phyloP scores from a whole-genome alignment of 1,284 basidiomycete species.

The Sphaerobolus stellatus region DNA sequence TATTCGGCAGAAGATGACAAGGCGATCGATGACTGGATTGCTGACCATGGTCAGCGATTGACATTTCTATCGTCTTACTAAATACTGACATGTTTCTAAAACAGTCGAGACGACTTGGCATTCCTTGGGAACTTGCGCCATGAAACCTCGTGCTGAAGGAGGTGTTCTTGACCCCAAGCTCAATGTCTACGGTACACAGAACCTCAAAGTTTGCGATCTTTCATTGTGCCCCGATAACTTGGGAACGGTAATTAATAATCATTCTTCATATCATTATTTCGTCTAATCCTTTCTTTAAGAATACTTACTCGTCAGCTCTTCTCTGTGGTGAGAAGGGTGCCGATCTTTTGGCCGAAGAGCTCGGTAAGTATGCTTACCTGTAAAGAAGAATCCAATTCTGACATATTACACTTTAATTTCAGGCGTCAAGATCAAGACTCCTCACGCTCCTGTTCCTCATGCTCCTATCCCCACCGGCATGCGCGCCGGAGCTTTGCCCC shows the following conservation, averaged over 20 bases:
- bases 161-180: conserved; percentile 74
- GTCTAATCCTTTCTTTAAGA: neutral
- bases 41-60: conserved; percentile 28
- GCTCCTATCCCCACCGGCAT: conserved; percentile 58
- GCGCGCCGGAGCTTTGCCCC: conserved; percentile 44
- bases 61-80: neutral
- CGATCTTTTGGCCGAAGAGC: conserved; percentile 58
- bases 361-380: conserved; percentile 43
- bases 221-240: conserved; percentile 53
- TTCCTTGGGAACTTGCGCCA: conserved; percentile 60
- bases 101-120: conserved; percentile 77
- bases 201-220: conserved; percentile 64
- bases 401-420: neutral
- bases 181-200: conserved; percentile 71
- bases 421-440: conserved; percentile 61
- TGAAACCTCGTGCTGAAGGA: conserved; percentile 75
- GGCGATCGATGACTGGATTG: conserved; percentile 69
- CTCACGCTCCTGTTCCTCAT: conserved; percentile 70
- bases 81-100: conserved; percentile 31
- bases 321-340: conserved; percentile 71
- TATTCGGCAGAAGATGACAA: conserved; percentile 65
- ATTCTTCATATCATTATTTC: neutral
- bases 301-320: conserved; percentile 65
- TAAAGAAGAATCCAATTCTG: neutral
- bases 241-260: conserved; percentile 48